Conservation (phyloP, 148 eudicot species). For the Arctostaphylos glauca region DNA sequence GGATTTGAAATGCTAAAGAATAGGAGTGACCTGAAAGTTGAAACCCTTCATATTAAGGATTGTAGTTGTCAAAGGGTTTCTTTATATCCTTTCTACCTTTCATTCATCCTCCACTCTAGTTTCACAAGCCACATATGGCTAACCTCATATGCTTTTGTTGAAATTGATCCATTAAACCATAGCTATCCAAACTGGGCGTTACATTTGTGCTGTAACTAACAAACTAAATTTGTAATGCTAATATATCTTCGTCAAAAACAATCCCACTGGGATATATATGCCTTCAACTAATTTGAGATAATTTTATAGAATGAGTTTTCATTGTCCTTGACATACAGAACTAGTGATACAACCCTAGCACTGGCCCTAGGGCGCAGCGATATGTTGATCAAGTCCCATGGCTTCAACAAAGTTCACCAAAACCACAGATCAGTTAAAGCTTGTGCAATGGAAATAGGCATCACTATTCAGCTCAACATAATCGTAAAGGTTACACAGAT, state of each 20-base stretch:
- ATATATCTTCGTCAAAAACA: neutral
- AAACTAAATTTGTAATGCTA: neutral
- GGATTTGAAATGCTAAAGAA: neutral
- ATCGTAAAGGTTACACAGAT: neutral
- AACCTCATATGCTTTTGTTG: neutral
- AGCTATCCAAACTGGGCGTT: neutral
- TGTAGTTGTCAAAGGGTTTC: neutral
- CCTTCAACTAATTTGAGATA: neutral
- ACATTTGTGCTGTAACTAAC: neutral
- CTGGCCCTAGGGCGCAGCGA: neutral
- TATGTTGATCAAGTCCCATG: neutral
- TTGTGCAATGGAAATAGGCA: neutral
- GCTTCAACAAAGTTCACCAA: neutral
- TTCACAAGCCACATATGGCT: neutral
- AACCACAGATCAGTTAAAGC: neutral
- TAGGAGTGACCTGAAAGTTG: neutral
- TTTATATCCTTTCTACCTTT: too few relatives aligned
- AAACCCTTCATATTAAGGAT: neutral
- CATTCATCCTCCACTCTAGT: neutral
- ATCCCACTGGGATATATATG: neutral
- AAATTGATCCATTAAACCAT: neutral
- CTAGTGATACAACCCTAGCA: neutral
- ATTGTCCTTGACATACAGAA: neutral
- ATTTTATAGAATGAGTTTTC: neutral
- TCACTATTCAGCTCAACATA: conserved; percentile 1